These are phyloP conservation scores for Candida oleophila DNA, from an alignment of 805 yeast species.

Conservation along the genomic window DNA sequence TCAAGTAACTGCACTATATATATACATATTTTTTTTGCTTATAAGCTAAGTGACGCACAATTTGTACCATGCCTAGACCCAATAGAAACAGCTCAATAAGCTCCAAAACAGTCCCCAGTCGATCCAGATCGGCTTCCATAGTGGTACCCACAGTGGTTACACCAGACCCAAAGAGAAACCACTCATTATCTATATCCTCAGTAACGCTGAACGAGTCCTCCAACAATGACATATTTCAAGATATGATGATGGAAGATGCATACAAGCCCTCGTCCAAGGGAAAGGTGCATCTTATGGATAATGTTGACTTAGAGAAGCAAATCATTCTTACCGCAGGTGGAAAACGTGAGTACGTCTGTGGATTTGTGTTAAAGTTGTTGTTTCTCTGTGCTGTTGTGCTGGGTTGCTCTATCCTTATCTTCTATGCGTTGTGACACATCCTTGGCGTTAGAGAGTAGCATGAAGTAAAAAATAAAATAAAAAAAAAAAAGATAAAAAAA, in stretches of 20 bases:
- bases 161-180: conserved; percentile 18
- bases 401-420: conserved; percentile 34
- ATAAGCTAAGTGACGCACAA: too few species aligned
- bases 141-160: conserved; percentile 7
- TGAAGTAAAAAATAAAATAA: background rate
- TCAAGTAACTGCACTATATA: too few species aligned
- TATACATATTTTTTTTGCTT: too few species aligned
- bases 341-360: conserved; percentile 28
- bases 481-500: too few species aligned
- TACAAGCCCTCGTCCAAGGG: conserved; percentile 12
- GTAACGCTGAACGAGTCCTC: conserved; percentile 15
- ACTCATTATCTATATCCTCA: conserved; percentile 23
- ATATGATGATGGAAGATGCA: conserved; percentile 12
- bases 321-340: conserved; percentile 39
- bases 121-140: conserved; percentile 14
- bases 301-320: conserved; percentile 37
- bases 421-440: conserved; percentile 27
- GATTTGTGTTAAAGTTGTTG: conserved; percentile 29
- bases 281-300: conserved; percentile 25
- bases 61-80: background rate
- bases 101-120: background rate
- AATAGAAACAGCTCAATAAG: conserved; percentile 2
- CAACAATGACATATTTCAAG: conserved; percentile 11
- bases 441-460: too few species aligned
- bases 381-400: conserved; percentile 28